Evolutionary conservation across 2,329 filamentous ascomycete genomes (phyloP).

Genomic region (Epichloe scottii): DNA sequence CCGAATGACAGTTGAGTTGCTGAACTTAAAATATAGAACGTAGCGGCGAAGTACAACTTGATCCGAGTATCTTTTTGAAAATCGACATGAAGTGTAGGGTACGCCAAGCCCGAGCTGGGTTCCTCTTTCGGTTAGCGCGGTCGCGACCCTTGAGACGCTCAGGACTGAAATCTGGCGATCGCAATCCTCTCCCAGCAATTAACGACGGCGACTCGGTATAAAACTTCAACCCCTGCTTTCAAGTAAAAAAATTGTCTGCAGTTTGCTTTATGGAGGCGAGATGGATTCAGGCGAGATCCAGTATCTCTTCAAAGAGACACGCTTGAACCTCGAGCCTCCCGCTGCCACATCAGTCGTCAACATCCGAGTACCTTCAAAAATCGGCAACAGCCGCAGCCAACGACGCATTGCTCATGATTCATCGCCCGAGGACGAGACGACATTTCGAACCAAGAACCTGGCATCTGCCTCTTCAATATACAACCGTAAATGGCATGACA

Average conservation of each 20-base stretch:
- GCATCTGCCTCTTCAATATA: constrained; percentile 73
- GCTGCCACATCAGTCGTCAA: constrained; percentile 57
- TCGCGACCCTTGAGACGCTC: constrained; percentile 15
- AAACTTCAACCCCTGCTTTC: not conserved
- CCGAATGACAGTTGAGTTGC: too few relatives aligned
- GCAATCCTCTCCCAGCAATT: constrained; percentile 11
- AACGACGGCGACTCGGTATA: constrained; percentile 1
- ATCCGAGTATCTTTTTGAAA: not conserved
- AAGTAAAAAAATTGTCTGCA: not conserved
- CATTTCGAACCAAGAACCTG: constrained; percentile 60
- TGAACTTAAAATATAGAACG: too few relatives aligned
- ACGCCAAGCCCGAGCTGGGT: constrained; percentile 18
- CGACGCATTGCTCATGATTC: constrained; percentile 24
- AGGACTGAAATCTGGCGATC: constrained; percentile 21
- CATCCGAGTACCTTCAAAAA: constrained; percentile 51
- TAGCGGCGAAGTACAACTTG: not conserved
- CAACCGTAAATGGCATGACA: constrained; percentile 62
- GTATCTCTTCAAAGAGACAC: constrained; percentile 75
- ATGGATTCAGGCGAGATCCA: constrained; percentile 53
- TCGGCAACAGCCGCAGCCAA: constrained; percentile 30
- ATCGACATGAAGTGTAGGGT: not conserved
- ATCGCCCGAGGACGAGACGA: constrained; percentile 53
- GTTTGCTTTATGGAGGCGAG: constrained; percentile 44
- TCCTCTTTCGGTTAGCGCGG: constrained; percentile 23
- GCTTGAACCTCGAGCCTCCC: constrained; percentile 66